Conservation (phyloP, 805 yeast species). For the Kodamaea restingae region DNA sequence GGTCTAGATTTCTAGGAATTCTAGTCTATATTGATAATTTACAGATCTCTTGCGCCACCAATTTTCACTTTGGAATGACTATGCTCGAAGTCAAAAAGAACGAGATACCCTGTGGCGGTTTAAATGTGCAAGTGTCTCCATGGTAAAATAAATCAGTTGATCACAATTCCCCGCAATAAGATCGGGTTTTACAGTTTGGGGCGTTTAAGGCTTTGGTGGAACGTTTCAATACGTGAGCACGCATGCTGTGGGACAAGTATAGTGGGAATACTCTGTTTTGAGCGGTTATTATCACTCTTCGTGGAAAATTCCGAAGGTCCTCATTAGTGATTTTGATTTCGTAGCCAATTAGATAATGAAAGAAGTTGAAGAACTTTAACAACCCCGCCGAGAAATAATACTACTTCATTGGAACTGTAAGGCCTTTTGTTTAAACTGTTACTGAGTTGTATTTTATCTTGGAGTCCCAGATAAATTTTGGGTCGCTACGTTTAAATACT, state of each 20-base stretch:
- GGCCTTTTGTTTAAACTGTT: conserved; percentile 41
- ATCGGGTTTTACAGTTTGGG: conserved; percentile 39
- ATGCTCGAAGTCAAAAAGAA: too few species aligned
- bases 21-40: too few species aligned
- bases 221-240: too few species aligned
- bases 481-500: conserved; percentile 38
- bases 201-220: too few species aligned
- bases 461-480: too few species aligned
- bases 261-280: too few species aligned
- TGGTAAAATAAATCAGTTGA: conserved; percentile 61
- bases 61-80: too few species aligned
- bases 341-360: conserved; percentile 39
- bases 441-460: too few species aligned
- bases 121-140: conserved; percentile 50
- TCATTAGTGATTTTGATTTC: conserved; percentile 31
- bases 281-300: conserved; percentile 29
- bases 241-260: too few species aligned
- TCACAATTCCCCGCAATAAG: conserved; percentile 51
- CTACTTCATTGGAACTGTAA: conserved; percentile 40
- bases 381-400: conserved; percentile 41
- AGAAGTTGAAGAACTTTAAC: conserved; percentile 46
- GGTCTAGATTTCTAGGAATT: too few species aligned
- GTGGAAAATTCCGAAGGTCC: conserved; percentile 28
- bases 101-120: too few species aligned
- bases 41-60: too few species aligned